Percentiles rank a stretch among this genome's conserved stretches.
These are phyloP conservation scores for Gossypium aridum DNA, from an alignment of 441 rosid genomes.

Conservation along the genomic window DNA sequence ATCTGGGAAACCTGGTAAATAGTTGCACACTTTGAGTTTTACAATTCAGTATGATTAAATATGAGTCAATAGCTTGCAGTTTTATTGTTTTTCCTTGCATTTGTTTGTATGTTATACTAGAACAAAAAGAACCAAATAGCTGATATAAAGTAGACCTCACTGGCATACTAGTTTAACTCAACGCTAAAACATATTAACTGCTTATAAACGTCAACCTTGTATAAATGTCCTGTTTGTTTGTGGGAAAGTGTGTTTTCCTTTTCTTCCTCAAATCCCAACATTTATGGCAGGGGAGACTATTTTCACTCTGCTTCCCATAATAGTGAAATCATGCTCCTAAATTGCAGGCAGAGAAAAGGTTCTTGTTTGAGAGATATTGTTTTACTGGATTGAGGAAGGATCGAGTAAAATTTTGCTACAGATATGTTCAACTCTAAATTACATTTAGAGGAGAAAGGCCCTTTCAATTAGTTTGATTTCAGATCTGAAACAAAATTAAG, in stretches of 20 bases:
- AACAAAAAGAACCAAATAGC: background rate
- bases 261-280: background rate
- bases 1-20: slow-evolving; percentile 84
- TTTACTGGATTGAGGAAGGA: background rate
- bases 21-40: slow-evolving; percentile 6
- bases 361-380: background rate
- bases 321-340: background rate
- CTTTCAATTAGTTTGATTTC: background rate
- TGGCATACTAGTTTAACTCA: background rate
- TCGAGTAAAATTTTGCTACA: background rate
- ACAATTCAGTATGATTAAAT: background rate
- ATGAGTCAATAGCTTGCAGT: background rate
- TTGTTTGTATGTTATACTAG: background rate
- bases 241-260: background rate
- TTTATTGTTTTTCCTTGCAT: background rate
- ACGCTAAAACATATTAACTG: background rate
- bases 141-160: background rate
- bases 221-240: background rate
- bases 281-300: background rate
- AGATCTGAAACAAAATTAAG: background rate
- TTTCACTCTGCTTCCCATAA: background rate
- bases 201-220: background rate
- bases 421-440: background rate
- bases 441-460: background rate
- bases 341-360: background rate